Base-by-base conservation (phyloP, 805 yeast species). In the Candida piceae region DNA sequence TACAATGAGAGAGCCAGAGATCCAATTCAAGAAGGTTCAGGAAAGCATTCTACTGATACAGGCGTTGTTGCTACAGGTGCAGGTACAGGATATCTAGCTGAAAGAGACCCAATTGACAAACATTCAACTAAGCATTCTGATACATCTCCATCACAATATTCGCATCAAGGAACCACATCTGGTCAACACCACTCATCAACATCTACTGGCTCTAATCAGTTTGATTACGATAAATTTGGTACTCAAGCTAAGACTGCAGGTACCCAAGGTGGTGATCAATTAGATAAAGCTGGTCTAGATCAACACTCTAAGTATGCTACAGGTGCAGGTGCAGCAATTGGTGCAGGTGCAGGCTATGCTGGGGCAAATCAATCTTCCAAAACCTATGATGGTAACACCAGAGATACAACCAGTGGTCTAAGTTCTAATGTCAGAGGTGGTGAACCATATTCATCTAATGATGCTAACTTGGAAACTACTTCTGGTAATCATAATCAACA, bases 31-130 rank as follows among this genome's bases (percentile, higher is more conserved):
- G n/a, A n/a, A n/a, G n/a, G n/a, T n/a, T n/a, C n/a, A n/a, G n/a
- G n/a, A n/a, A n/a, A n/a, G n/a, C n/a, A n/a, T n/a, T n/a, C n/a
- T 6, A 32, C 44, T 12, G 41, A 40, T 2, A 45, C 38, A 4
- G 44, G 45, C 7, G 36, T 31, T 20, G 39, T 26, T 17, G 35
- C 13, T 17, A n/a, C n/a, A n/a, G 42, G 29, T 9, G 20, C 46
- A 11, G 50, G 46, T 9, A 45, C 46, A 3, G 46, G 46, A 12
- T 46, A 31, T 16, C n/a, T 31, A 16, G 22, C 15, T 10, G 15
- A 15, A 3, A 31, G 28, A 15, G 21, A 27, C 13, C 11, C 24
- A 3, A 13, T 19, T 5, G 16, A 21, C 5, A 10, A 10, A 7
- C 11, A 15, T 12, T 6, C 17, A 17, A 30, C 20, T 17, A 11